Percentiles rank a stretch among this genome's conserved stretches.
Evolutionary conservation across 2,329 filamentous ascomycete species (phyloP).

Genomic region (Emergomyces orientalis): DNA sequence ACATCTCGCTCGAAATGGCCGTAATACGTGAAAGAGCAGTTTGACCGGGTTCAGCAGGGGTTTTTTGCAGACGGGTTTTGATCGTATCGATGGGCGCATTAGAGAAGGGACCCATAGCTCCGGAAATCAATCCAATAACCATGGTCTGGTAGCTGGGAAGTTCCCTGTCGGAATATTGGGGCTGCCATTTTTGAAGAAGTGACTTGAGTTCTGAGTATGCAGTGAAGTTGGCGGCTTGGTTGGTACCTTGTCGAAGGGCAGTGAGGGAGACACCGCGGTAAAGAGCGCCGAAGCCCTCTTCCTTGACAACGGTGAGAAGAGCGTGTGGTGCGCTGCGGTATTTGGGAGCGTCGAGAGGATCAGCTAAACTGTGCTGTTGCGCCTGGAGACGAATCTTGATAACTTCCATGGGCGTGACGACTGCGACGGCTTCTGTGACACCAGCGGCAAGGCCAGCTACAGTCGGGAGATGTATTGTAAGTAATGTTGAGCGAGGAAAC

Average conservation of each 20-base stretch:
- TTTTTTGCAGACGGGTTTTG: slow-evolving; percentile 92
- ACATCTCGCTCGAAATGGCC: slow-evolving; percentile 72
- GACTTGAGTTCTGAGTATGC: slow-evolving; percentile 93
- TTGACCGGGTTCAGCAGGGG: slow-evolving; percentile 69
- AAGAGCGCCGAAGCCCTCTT: slow-evolving; percentile 79
- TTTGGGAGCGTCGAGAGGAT: slow-evolving; percentile 91
- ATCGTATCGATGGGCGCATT: slow-evolving; percentile 99
- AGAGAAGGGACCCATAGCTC: slow-evolving; percentile 89
- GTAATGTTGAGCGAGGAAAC: not conserved
- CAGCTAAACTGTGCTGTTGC: slow-evolving; percentile 95
- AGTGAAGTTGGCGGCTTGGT: slow-evolving; percentile 98
- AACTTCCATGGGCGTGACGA: slow-evolving; percentile 98
- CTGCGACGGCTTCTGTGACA: slow-evolving; percentile 89
- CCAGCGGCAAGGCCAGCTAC: slow-evolving; percentile 80
- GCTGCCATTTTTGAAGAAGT: slow-evolving; percentile 61
- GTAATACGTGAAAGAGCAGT: slow-evolving; percentile 71
- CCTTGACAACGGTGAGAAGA: slow-evolving; percentile 77
- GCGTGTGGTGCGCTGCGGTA: slow-evolving; percentile 87
- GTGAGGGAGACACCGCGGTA: slow-evolving; percentile 93
- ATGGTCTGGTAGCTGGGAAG: slow-evolving; percentile 87
- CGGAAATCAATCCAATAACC: slow-evolving; percentile 77
- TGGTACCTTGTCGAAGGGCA: slow-evolving; percentile 85
- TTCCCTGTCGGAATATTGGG: slow-evolving; percentile 52
- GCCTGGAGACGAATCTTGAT: slow-evolving; percentile 98
- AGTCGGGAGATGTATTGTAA: slow-evolving; percentile 7